These are phyloP conservation scores for Cucurbita argyrosperma DNA, from an alignment of 306 rosid genomes.

Conservation along the genomic window DNA sequence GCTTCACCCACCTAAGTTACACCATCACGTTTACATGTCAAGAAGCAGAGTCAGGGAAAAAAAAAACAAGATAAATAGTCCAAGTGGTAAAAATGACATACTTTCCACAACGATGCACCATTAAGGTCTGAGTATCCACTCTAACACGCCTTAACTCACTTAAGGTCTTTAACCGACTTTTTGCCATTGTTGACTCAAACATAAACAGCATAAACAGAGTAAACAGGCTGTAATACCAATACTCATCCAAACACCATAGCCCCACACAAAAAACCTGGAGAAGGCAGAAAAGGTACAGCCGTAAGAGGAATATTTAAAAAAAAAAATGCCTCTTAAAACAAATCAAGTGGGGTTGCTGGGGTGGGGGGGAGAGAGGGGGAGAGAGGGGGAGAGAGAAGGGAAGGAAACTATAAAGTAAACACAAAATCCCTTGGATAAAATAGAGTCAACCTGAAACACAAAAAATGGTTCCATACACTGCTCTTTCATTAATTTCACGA, in stretches of 20 bases:
- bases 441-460: conserved; percentile 67
- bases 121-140: conserved; percentile 82
- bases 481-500: conserved; percentile 92
- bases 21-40: neutral
- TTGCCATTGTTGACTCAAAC: conserved; percentile 99
- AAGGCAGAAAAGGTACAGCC: conserved; percentile 4
- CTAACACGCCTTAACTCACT: conserved; percentile 94
- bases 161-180: conserved; percentile 83
- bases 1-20: conserved; percentile 69
- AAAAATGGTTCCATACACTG: conserved; percentile 97
- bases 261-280: conserved; percentile 95
- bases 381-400: neutral
- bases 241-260: conserved; percentile 98
- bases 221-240: conserved; percentile 98
- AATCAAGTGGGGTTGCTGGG: neutral
- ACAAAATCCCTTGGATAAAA: neutral
- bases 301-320: neutral
- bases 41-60: neutral
- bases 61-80: neutral
- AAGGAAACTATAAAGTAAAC: conserved; percentile 11
- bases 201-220: conserved; percentile 89
- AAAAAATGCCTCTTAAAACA: neutral
- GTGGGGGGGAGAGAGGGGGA: too few relatives aligned
- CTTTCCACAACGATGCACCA: conserved; percentile 97
- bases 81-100: conserved; percentile 27